Evolutionary conservation across 495 filamentous ascomycete genomes (phyloP), one percentile per base, ranked within the genome.

Genomic region (Ramalina intermedia): DNA sequence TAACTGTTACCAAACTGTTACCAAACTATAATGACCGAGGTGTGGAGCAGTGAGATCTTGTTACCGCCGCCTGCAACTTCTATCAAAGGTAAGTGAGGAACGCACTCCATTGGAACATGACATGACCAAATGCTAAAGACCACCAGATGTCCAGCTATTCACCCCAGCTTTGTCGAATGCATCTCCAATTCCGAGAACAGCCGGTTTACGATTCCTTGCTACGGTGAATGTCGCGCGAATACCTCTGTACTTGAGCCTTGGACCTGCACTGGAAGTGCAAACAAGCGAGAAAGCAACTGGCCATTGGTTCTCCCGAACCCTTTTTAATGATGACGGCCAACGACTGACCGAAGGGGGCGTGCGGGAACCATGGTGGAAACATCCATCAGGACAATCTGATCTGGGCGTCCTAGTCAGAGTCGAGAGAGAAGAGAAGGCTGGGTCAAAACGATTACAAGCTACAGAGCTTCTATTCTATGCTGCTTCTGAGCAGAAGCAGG

Each of bases 401-500:
- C 46, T 52, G 20, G 55, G 55, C 24, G 48, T 60, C 35, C 46
- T 60, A 20, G n/a, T 60, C 5, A 33, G 46, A 14, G 50, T 57
- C 12, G 26, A 54, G n/a, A 26, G 47, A 37, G 46, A 37, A 3
- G 18, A 13, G n/a, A 41, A 43, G 33, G 44, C 37, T 4, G 11
- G 20, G 27, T 27, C 23, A 11, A 35, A 58, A 8, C 54, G 48
- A 6, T 50, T 62, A 11, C 46, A 54, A 13, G 61, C 69, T 3
- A 73, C 77, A 11, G 75, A 80, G 47, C 50, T 82, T 7, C 56
- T 82, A 20, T 61, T 82, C 21, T 79, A 80, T 46, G 75, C 52
- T 14, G 56, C 40, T 3, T 29, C 41, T 18, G 46, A 36, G 23
- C 54, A 27, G 8, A 43, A 24, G 3, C 14, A 14, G 33, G 26